phyloP scores from a whole-genome alignment of 2,329 filamentous ascomycete species.

The Drechslera avenae region DNA sequence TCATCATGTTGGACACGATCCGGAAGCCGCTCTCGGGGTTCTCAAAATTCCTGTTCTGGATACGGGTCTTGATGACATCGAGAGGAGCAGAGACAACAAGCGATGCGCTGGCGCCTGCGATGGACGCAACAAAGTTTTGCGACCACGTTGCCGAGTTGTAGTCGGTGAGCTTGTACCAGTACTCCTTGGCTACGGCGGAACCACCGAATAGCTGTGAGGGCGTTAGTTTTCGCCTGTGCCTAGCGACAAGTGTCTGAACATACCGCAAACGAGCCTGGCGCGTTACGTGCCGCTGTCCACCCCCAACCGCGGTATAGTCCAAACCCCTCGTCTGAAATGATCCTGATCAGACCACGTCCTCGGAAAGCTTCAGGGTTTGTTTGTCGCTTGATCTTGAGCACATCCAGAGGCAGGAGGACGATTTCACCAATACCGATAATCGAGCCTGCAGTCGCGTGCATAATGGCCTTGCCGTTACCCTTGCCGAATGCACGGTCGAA shows the following conservation, averaged over 20 bases:
- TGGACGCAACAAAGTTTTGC: conserved; percentile 97
- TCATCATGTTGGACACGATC: conserved; percentile 91
- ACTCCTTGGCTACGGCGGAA: conserved; percentile 96
- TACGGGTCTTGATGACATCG: conserved; percentile 96
- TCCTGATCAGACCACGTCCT: conserved; percentile 86
- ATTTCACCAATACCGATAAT: conserved; percentile 98
- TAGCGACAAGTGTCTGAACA: conserved; percentile 45
- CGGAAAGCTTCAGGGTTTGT: conserved; percentile 98
- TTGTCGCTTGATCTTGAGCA: conserved; percentile 99
- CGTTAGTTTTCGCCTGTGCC: conserved; percentile 18
- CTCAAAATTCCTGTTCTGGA: conserved; percentile 98
- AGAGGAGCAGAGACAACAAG: conserved; percentile 97
- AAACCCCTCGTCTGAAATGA: conserved; percentile 92
- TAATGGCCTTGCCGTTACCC: conserved; percentile 96
- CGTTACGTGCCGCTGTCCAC: conserved; percentile 97
- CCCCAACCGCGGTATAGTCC: conserved; percentile 94
- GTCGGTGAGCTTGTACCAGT: conserved; percentile 84
- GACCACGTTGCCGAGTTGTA: conserved; percentile 95
- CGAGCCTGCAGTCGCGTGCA: conserved; percentile 95
- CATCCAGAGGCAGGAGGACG: conserved; percentile 89
- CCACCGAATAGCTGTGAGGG: conserved; percentile 82
- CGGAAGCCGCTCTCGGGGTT: conserved; percentile 93
- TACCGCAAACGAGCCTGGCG: conserved; percentile 94
- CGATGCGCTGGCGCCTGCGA: conserved; percentile 93
- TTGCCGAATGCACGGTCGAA: conserved; percentile 93